These are phyloP conservation scores for Gracilaria caudata DNA, from an alignment of 23 red algal genomes.

Conservation along the genomic window DNA sequence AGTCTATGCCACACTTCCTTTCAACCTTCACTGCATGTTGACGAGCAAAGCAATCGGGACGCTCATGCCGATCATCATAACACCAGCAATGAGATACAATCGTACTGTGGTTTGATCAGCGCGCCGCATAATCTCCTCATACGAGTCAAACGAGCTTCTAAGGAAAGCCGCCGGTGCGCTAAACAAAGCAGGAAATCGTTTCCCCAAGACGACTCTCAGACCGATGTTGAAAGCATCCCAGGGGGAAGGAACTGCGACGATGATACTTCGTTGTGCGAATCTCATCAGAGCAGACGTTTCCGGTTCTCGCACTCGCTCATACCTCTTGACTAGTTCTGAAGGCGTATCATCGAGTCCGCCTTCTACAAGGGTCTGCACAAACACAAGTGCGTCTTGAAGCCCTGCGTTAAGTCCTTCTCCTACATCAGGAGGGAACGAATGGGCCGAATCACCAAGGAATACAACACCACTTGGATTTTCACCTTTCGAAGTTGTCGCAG, in stretches of 20 bases:
- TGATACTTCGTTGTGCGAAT: slow-evolving; percentile 7
- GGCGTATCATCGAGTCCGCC: neutral
- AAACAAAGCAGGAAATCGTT: neutral
- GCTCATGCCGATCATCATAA: neutral
- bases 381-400: slow-evolving; percentile 17
- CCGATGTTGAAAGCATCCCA: slow-evolving; percentile 1
- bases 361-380: neutral
- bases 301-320: slow-evolving; percentile 17
- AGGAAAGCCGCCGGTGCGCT: neutral
- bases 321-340: neutral
- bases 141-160: neutral
- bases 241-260: neutral
- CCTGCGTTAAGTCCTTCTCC: slow-evolving; percentile 41
- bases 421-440: slow-evolving; percentile 30
- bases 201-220: neutral
- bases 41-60: slow-evolving; percentile 7
- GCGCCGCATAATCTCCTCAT: slow-evolving; percentile 19
- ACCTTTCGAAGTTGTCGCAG: neutral
- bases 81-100: neutral
- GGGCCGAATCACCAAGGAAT: slow-evolving; percentile 28
- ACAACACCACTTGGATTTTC: neutral
- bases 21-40: too few relatives aligned
- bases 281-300: slow-evolving; percentile 15
- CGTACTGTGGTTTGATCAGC: slow-evolving; percentile 2
- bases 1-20: too few relatives aligned